Evolutionary conservation across 2,329 filamentous ascomycete species (phyloP), one percentile per base, ranked within the genome.

Genomic region (Leptosphaerulina australis): DNA sequence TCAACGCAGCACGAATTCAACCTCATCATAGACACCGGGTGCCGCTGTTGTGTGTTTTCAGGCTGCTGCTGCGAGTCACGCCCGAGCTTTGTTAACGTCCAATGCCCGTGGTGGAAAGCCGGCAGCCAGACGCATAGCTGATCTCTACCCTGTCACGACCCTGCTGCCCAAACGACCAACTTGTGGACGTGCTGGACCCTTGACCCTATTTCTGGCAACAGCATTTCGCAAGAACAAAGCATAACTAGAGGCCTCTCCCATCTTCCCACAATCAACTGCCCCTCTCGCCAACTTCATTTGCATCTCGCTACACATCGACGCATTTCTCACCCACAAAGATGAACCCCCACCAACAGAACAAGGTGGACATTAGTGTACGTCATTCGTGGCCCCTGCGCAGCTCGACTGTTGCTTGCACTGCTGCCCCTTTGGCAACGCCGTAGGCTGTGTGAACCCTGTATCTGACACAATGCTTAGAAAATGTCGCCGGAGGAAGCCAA

Each of bases 271-370:
- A 55, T 15, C 55, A 59, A 33, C 53, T 33, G 33, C 54, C 38
- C 39, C 56, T 53, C 55, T 48, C 21, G 10, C 44, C 33, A 47
- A 52, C 62, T 28, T 55, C 58, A 56, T 54, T 39, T 20, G 33
- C 55, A 52, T 47, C 51, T 39, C 50, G n/a, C 44, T 17, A 26
- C 37, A 53, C 48, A 53, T 39, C 48, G 24, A 43, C 41, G 14
- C 45, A 28, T 31, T 21, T 21, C 33, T 44, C 53, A 30, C 30
- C 59, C 60, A 57, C 61, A 62, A 65, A 58, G 60, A 95, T 97
- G 91, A 97, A 97, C 76, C 93, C 93, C 66, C 91, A 92, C 75
- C 90, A 97, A 82, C 92, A 96, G 83, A 97, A 97, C 83, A 97
- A 99, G 82, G 83, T 97, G 69, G 94, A 99, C 77, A 83, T 97